Base-by-base conservation (phyloP, 1,139 yeast genomes). In the Candida buenavistaensis region DNA sequence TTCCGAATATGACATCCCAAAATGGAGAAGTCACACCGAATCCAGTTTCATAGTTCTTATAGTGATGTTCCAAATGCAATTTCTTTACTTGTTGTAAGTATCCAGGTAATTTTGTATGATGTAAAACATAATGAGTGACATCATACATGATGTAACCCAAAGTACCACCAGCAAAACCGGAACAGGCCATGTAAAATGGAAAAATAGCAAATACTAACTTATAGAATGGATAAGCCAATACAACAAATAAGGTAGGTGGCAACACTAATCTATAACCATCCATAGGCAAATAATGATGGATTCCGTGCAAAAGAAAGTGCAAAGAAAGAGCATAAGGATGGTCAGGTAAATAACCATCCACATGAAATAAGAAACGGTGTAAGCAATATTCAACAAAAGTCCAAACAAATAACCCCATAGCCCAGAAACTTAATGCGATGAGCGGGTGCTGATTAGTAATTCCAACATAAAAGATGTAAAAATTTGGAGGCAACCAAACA, bases 251-350 rank as follows among this genome's bases (percentile, higher is more conserved):
- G 0, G 97, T 71, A 30, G 99, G 99, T 4, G 99, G 99, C 82
- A 92, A 82, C 29, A 92, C 99, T 55, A 92, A 75, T 56, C 99
- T 80, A 60, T 80, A 72, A 40, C 78, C 78, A 64, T 92, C 99
- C 98, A 94, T 92, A 42, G 99, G 99, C 50, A 92, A 72, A 61
- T 88, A 92, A 60, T 92, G 99, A 59, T 92, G 99, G 37, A 90
- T 84, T 35, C 99, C 99, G 54, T 92, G 99, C 46, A 90, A 70
- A 44, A 89, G 62, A 71, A 92, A 92, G 61, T 92, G 99, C 30
- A 88, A 49, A 2, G 95, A 78, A 53, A 84, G 81, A 13, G 86
- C 85, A 23, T 75, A 39, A 33, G 80, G 82, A 59, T 84, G 78
- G 47, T 87, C 86, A 9, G 99, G 99, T 46, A 94, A 72, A 55